A percentile compares a stretch with the other conserved stretches of the same genome.
Evolutionary conservation across 1,284 basidiomycete genomes (phyloP).

Genomic region (Cryptococcus sp.): DNA sequence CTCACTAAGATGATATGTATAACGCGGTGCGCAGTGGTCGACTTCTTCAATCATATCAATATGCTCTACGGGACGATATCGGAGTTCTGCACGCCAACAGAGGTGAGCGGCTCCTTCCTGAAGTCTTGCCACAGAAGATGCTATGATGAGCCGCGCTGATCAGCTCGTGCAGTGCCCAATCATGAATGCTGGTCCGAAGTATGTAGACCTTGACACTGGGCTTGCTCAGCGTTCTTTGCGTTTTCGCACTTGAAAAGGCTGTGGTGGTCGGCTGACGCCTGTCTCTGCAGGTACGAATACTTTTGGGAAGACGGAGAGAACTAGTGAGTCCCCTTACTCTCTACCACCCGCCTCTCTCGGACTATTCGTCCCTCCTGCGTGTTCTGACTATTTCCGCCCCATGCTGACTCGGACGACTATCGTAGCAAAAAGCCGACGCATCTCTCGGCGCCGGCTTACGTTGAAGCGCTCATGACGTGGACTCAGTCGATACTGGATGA

Average conservation of each 20-base stretch:
- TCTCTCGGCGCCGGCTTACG: constrained; percentile 91
- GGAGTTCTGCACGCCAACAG: constrained; percentile 91
- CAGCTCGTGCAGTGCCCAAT: constrained; percentile 75
- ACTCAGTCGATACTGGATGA: constrained; percentile 91
- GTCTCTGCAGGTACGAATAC: constrained; percentile 81
- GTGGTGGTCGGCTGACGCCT: background rate
- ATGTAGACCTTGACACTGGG: constrained; percentile 35
- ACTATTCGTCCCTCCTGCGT: too few species aligned
- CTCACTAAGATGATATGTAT: background rate
- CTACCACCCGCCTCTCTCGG: background rate
- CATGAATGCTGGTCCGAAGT: constrained; percentile 98
- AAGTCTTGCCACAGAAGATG: background rate
- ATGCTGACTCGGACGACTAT: background rate
- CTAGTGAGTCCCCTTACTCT: constrained; percentile 54
- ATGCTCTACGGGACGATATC: constrained; percentile 96
- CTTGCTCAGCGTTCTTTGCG: background rate
- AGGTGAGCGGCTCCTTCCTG: constrained; percentile 58
- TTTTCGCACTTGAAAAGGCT: constrained; percentile 1
- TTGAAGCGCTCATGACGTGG: constrained; percentile 99
- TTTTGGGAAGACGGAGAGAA: constrained; percentile 95
- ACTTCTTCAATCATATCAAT: constrained; percentile 95
- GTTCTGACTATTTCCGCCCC: too few species aligned
- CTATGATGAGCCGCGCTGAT: constrained; percentile 5
- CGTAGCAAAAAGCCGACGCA: constrained; percentile 81
- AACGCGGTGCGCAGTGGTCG: constrained; percentile 65